A percentile compares a stretch with the other conserved stretches of the same genome.
These are phyloP conservation scores for Boechera retrofracta DNA, from an alignment of 345 rosid species.

Conservation along the genomic window DNA sequence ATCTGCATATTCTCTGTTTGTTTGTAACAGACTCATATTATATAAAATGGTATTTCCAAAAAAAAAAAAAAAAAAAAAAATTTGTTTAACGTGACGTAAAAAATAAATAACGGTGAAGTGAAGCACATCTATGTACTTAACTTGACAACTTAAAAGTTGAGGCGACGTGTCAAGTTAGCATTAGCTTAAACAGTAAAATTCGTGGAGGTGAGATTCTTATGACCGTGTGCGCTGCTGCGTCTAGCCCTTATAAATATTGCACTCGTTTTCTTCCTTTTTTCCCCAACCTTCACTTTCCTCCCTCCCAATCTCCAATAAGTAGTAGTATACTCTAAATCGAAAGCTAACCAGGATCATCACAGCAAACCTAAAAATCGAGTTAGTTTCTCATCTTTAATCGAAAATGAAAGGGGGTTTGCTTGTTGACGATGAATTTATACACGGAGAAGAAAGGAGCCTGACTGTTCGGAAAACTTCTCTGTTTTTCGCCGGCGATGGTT, in stretches of 20 bases:
- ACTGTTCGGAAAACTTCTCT: constrained; percentile 86
- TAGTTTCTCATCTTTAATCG: no score
- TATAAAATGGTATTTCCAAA: no score
- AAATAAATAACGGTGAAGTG: neutral
- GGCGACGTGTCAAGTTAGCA: constrained; percentile 23
- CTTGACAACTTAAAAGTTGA: neutral
- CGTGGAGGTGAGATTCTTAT: neutral
- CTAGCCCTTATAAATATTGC: constrained; percentile 36
- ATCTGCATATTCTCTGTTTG: no score
- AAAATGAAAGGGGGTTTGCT: constrained; percentile 51
- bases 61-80: no score
- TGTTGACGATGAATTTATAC: constrained; percentile 59
- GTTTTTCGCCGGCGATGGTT: constrained; percentile 91
- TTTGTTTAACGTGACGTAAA: neutral
- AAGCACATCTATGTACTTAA: constrained; percentile 13
- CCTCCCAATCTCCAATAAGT: neutral
- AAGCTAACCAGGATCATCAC: constrained; percentile 7
- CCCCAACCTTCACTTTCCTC: constrained; percentile 25
- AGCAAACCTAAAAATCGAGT: no score
- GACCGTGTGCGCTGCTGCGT: neutral
- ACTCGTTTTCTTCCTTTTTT: constrained; percentile 39
- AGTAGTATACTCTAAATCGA: neutral
- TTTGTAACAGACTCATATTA: no score
- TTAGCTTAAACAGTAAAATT: constrained; percentile 24
- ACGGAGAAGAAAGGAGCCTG: constrained; percentile 57